Evolutionary conservation across 441 rosid species (phyloP), one percentile per base, ranked within the genome.

Genomic region (Rhodomyrtus psidioides): DNA sequence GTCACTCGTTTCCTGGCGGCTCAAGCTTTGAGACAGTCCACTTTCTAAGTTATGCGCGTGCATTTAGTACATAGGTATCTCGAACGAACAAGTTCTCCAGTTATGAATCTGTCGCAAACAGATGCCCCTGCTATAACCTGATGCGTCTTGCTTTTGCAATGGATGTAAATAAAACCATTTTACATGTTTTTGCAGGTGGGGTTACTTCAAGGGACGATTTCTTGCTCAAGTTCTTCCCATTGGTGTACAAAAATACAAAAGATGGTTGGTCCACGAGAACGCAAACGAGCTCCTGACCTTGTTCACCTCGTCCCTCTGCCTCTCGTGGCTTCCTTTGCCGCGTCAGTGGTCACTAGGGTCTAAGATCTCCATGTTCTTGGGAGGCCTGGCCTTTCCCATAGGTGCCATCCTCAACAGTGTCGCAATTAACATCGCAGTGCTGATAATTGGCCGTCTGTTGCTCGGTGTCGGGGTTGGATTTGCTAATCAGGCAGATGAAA

Each of bases 381-480:
- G 96, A 75, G 94, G 94, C 39, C 2, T 88, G 57, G 93, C 91
- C 83, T 94, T 94, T 84, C 91, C 92, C 53, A 16, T 89, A 0
- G 95, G 95, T 4, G 86, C 96, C 1, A 58, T 89, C 19, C 57
- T 93, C 53, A 93, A 92, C 55, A 95, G 94, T 21, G 85, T 88
- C 17, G 95, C 94, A 19, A 6, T 6, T 5, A 93, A 93, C 16
- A 85, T 92, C 12, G 88, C 74, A 2, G 88, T 93, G 94, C 94
- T 92, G 23, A 94, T 93, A 83, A 23, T 94, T 26, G 96, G 97
- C 56, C 93, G 94, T 55, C 34, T 94, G 56, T 74, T 93, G 84
- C 97, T 93, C 81, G 97, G 96, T 49, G 92, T 93, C 2, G 96
- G 96, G 55, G 94, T 94, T 83, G 97, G 95, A 9, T 93, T 94